Conservation (phyloP, 305 asterid species). For the Nicotiana rustica region DNA sequence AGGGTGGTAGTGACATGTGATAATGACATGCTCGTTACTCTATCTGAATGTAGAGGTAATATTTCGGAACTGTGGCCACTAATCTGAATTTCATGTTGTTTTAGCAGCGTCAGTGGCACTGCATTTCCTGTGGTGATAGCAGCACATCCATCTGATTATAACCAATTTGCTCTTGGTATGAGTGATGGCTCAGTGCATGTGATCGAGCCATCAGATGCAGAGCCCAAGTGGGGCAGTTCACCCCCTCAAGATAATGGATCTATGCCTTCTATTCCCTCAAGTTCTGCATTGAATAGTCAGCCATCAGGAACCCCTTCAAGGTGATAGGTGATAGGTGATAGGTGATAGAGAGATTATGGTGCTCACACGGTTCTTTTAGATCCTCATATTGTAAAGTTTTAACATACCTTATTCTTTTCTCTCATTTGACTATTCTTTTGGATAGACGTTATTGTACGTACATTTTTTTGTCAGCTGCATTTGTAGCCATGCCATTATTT, state of each 20-base stretch:
- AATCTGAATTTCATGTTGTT: constrained; percentile 19
- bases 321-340: constrained; percentile 47
- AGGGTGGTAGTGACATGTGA: background rate
- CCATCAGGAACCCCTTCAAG: constrained; percentile 92
- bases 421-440: constrained; percentile 36
- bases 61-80: background rate
- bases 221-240: constrained; percentile 84
- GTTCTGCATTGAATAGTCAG: constrained; percentile 86
- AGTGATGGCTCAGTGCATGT: constrained; percentile 88
- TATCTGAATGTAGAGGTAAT: background rate
- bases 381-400: constrained; percentile 35
- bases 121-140: constrained; percentile 81
- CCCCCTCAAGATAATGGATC: constrained; percentile 72
- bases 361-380: constrained; percentile 5
- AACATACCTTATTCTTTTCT: constrained; percentile 28
- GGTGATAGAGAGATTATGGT: constrained; percentile 12
- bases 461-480: constrained; percentile 32
- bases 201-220: constrained; percentile 82
- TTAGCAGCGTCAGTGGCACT: constrained; percentile 51
- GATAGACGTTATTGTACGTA: constrained; percentile 35
- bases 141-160: constrained; percentile 83
- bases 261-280: constrained; percentile 72
- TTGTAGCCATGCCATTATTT: background rate
- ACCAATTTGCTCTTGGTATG: constrained; percentile 94
- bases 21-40: background rate